phyloP scores from a whole-genome alignment of 345 rosid species.

The Kandelia obovata region DNA sequence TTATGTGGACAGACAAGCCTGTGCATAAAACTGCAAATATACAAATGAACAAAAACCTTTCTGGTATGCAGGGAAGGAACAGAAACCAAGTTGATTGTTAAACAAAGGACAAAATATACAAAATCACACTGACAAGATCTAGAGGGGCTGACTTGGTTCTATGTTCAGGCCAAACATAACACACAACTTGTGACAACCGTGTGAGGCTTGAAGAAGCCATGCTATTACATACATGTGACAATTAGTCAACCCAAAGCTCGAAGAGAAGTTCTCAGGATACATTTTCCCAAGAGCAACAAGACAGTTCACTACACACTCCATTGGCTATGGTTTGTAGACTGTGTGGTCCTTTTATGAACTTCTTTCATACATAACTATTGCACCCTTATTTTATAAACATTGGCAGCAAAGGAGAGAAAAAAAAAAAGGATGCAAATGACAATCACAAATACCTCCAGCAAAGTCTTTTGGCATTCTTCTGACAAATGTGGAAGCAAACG shows the following conservation, averaged over 20 bases:
- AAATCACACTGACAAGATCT: too few relatives aligned
- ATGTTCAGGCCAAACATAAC: too few relatives aligned
- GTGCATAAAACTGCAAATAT: too few relatives aligned
- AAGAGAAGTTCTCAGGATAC: neutral
- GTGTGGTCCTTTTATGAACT: neutral
- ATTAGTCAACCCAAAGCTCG: neutral
- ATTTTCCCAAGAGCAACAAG: neutral
- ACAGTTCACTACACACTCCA: neutral
- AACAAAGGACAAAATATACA: too few relatives aligned
- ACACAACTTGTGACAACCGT: too few relatives aligned
- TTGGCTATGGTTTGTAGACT: neutral
- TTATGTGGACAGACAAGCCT: too few relatives aligned
- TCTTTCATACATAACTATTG: neutral
- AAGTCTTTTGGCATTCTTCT: slow-evolving; percentile 29
- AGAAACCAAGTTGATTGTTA: too few relatives aligned
- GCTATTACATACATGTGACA: neutral
- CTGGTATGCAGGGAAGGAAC: too few relatives aligned
- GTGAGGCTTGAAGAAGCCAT: too few relatives aligned
- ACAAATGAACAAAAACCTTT: too few relatives aligned
- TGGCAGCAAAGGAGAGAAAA: neutral
- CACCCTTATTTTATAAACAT: neutral
- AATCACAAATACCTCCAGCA: slow-evolving; percentile 42
- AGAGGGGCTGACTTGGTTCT: too few relatives aligned
- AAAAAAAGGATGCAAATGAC: neutral
- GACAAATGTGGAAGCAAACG: slow-evolving; percentile 41